These are phyloP conservation scores for Saccharomyces eubayanus DNA, from an alignment of 805 yeast species.

Conservation along the genomic window DNA sequence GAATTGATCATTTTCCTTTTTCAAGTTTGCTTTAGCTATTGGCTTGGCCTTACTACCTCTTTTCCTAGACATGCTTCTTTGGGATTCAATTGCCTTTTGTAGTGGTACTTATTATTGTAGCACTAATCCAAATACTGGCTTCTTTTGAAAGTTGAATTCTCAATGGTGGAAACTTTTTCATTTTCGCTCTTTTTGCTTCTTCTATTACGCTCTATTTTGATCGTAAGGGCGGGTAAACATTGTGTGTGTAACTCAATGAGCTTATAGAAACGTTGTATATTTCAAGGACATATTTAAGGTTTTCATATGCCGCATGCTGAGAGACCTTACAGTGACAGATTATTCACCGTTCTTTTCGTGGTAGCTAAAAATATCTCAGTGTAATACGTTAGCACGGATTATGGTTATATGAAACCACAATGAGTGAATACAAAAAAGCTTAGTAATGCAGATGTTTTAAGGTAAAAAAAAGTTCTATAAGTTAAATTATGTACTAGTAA, in stretches of 20 bases:
- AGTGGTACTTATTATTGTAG: not conserved
- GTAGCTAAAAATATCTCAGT: not conserved
- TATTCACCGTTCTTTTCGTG: not conserved
- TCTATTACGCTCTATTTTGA: not conserved
- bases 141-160: not conserved
- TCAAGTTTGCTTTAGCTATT: slow-evolving; percentile 10
- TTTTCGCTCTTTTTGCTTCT: not conserved
- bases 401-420: not conserved
- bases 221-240: not conserved
- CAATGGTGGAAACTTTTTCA: not conserved
- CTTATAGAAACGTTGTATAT: not conserved
- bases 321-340: not conserved
- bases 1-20: slow-evolving; percentile 68
- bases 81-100: not conserved
- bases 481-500: not conserved
- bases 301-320: too few relatives aligned
- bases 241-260: not conserved
- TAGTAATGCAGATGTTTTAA: not conserved
- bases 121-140: not conserved
- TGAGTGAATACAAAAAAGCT: not conserved
- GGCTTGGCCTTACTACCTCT: slow-evolving; percentile 13
- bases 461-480: not conserved
- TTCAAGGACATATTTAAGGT: not conserved
- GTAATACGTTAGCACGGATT: not conserved
- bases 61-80: slow-evolving; percentile 16